These are phyloP conservation scores for Tolypocladium guangdongense DNA, from an alignment of 2,329 filamentous ascomycete species.

Conservation along the genomic window DNA sequence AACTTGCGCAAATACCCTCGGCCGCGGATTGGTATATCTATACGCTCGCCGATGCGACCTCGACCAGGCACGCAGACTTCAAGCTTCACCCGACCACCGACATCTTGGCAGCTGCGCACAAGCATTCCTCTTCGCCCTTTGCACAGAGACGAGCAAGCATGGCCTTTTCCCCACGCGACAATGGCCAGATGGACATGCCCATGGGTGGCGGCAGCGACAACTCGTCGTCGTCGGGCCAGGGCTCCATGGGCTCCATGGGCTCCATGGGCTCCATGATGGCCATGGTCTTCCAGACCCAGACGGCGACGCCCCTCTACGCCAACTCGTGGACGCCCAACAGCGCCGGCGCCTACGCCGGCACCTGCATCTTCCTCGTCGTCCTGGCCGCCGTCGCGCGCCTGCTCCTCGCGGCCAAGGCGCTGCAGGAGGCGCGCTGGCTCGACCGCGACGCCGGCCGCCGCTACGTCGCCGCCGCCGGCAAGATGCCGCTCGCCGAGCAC, in stretches of 20 bases:
- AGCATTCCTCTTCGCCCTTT: neutral
- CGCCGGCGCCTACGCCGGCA: conserved; percentile 68
- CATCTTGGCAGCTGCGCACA: neutral
- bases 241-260: conserved; percentile 7
- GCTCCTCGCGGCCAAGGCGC: conserved; percentile 61
- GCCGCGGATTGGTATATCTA: neutral
- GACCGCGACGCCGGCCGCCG: conserved; percentile 62
- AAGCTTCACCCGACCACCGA: neutral
- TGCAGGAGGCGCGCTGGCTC: conserved; percentile 52
- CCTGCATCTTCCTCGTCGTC: conserved; percentile 81
- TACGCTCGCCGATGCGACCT: too few species aligned
- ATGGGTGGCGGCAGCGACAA: conserved; percentile 7
- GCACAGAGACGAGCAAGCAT: neutral
- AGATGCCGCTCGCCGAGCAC: conserved; percentile 46
- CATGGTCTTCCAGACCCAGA: conserved; percentile 50
- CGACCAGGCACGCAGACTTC: neutral
- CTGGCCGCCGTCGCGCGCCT: conserved; percentile 60
- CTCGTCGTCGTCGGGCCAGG: conserved; percentile 1
- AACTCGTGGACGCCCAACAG: conserved; percentile 61
- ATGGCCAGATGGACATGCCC: conserved; percentile 7
- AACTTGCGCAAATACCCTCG: neutral
- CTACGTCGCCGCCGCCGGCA: conserved; percentile 64
- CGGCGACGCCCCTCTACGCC: conserved; percentile 44
- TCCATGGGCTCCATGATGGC: too few species aligned
- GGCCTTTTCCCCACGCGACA: neutral